Percentiles rank a stretch among this genome's conserved stretches.
Evolutionary conservation across 2,329 filamentous ascomycete genomes (phyloP).

Genomic region (Ophiostoma sp.): DNA sequence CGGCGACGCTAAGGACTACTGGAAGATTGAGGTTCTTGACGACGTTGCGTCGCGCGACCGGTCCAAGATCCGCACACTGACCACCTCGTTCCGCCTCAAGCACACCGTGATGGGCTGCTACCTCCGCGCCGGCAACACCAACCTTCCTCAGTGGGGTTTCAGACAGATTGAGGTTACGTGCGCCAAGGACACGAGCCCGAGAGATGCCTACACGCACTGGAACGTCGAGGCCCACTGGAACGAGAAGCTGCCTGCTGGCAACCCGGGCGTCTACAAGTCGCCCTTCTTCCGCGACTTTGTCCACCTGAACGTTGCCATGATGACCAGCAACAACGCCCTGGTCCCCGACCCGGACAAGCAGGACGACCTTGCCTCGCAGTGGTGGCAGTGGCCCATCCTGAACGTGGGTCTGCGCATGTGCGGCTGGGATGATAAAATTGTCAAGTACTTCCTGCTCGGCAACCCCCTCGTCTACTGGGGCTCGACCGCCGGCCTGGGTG

Average conservation of each 20-base stretch:
- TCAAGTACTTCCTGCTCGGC: constrained; percentile 98
- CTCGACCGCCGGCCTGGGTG: constrained; percentile 74
- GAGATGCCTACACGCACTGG: constrained; percentile 96
- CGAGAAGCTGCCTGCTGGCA: constrained; percentile 83
- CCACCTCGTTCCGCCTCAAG: constrained; percentile 85
- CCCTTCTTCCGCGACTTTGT: constrained; percentile 98
- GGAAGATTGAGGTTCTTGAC: constrained; percentile 86
- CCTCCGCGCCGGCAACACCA: constrained; percentile 89
- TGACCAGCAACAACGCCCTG: constrained; percentile 98
- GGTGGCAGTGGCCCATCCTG: constrained; percentile 98
- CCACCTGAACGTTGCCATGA: constrained; percentile 98
- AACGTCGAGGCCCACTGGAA: constrained; percentile 96
- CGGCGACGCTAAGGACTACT: constrained; percentile 97
- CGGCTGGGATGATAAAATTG: constrained; percentile 90
- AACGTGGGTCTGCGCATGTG: constrained; percentile 98
- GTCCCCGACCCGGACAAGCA: constrained; percentile 98
- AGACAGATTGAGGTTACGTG: constrained; percentile 99
- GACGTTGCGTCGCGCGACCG: constrained; percentile 86
- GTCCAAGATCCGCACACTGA: constrained; percentile 84
- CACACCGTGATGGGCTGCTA: constrained; percentile 86
- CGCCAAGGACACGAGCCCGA: constrained; percentile 86
- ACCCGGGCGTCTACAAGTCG: constrained; percentile 91
- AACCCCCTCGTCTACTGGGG: constrained; percentile 97
- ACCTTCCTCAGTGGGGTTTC: constrained; percentile 98
- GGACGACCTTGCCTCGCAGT: constrained; percentile 92